Evolutionary conservation across 352 stramenopile genomes (phyloP), one percentile per base, ranked within the genome.

Genomic region (Phytophthora agathidicida): DNA sequence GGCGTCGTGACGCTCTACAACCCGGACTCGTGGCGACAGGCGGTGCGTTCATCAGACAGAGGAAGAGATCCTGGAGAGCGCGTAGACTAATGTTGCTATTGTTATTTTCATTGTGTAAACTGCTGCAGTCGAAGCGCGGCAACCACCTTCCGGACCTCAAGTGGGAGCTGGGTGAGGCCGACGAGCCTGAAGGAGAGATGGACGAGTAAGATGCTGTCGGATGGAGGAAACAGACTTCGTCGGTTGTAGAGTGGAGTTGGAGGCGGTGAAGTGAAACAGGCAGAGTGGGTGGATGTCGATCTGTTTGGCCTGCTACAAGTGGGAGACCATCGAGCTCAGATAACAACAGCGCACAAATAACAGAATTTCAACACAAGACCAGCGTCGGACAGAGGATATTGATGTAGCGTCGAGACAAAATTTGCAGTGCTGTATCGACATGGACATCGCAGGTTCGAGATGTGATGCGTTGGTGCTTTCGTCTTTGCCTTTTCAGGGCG

Each of bases 181-280:
- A 89, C 49, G 79, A 93, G 51, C 80, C 86, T 10, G 84, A 91
- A 71, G 83, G 80, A 73, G 86, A 95, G 64, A 86, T 95, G 59
- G 79, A 89, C 60, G 82, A 88, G 72, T 89, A 85, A 84, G 50
- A 61, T 52, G 43, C 32, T 52, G 23, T 20, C 26, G 27, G 37
- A 16, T 28, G 37, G 35, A 47, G 36, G 56, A 28, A 62, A 16
- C 9, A 52, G 35, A 22, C 28, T 57, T 45, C 30, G 13, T 24
- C 27, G 6, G 27, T 26, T 56, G 50, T 39, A 32, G 26, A 38
- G 24, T 41, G 32, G 31, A 54, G 41, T 38, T 46, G 7, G 14
- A 24, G n/a, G 1, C 42, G 27, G 42, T 16, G 48, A 22, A 41
- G n/a, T n/a, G n/a, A 35, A 27, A 19, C 26, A 46, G 42, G 19